phyloP scores from a whole-genome alignment of 352 stramenopile species.

The Phytophthora sojae region DNA sequence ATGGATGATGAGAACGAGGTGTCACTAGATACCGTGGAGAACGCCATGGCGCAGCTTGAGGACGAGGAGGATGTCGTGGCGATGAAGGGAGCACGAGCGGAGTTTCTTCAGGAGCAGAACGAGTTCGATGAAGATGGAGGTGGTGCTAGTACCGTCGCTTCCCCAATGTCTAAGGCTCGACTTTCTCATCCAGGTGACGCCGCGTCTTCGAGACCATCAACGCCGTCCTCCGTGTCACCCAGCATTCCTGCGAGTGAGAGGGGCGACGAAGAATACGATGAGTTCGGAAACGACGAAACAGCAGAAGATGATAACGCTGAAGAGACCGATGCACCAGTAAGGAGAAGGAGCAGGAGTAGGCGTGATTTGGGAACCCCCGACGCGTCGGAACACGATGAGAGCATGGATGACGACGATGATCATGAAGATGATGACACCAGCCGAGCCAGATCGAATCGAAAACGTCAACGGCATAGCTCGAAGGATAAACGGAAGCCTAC shows the following conservation, averaged over 20 bases:
- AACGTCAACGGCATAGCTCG: constrained; percentile 25
- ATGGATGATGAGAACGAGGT: constrained; percentile 64
- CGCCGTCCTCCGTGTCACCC: constrained; percentile 47
- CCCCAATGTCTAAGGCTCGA: constrained; percentile 6
- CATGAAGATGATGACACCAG: neutral
- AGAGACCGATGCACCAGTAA: constrained; percentile 23
- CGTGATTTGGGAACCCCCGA: constrained; percentile 16
- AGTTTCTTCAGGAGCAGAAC: constrained; percentile 60
- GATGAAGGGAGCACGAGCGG: constrained; percentile 83
- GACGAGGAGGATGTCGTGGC: constrained; percentile 96
- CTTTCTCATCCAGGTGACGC: constrained; percentile 4
- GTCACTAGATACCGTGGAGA: constrained; percentile 85
- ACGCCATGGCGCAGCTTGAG: constrained; percentile 95
- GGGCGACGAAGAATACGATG: constrained; percentile 50
- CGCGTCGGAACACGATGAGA: constrained; percentile 36
- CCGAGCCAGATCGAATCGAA: constrained; percentile 32
- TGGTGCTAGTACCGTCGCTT: constrained; percentile 16
- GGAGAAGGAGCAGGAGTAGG: constrained; percentile 1
- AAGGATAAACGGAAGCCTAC: constrained; percentile 20
- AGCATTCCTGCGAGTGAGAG: constrained; percentile 50
- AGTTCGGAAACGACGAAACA: constrained; percentile 31
- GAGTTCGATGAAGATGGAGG: constrained; percentile 71
- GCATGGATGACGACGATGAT: constrained; percentile 56
- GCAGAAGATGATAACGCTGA: constrained; percentile 27
- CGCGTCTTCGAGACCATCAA: constrained; percentile 32